Conservation (phyloP, 2,329 filamentous ascomycete genomes). For the Sordariomycetes sp. region DNA sequence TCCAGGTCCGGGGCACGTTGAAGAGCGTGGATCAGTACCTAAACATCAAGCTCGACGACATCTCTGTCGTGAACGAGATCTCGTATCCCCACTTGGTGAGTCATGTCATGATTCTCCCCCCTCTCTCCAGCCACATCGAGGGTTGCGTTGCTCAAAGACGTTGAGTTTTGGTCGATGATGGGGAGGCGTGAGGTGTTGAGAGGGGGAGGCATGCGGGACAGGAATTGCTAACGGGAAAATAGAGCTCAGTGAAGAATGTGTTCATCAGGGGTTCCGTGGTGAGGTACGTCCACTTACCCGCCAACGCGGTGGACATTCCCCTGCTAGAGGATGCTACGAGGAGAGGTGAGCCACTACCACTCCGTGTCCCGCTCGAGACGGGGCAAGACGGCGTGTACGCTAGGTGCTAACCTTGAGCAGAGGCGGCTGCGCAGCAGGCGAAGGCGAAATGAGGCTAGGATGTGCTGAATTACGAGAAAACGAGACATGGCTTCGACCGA, state of each 20-base stretch:
- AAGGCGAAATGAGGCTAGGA: constrained; percentile 33
- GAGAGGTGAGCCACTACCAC: constrained; percentile 42
- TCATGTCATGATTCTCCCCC: constrained; percentile 1
- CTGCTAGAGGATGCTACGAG: constrained; percentile 83
- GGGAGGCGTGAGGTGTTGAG: no score
- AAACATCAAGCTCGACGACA: constrained; percentile 97
- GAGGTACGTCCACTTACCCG: constrained; percentile 80
- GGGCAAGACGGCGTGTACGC: not conserved
- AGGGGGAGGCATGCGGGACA: not conserved
- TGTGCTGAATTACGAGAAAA: not conserved
- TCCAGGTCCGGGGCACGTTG: constrained; percentile 85
- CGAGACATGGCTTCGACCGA: not conserved
- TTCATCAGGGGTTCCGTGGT: constrained; percentile 92
- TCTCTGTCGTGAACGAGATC: constrained; percentile 80
- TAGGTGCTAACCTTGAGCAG: constrained; percentile 16
- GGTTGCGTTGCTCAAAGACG: not conserved
- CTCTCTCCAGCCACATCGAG: not conserved
- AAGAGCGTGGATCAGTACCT: constrained; percentile 98
- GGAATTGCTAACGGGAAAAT: not conserved
- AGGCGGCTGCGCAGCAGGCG: constrained; percentile 42
- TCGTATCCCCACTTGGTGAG: constrained; percentile 85
- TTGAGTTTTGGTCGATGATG: not conserved
- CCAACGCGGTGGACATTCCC: constrained; percentile 69
- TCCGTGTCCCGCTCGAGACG: not conserved
- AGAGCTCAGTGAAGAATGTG: constrained; percentile 81